These are phyloP conservation scores for Neonothopanus nambi DNA, from an alignment of 1,284 basidiomycete species.

Conservation along the genomic window DNA sequence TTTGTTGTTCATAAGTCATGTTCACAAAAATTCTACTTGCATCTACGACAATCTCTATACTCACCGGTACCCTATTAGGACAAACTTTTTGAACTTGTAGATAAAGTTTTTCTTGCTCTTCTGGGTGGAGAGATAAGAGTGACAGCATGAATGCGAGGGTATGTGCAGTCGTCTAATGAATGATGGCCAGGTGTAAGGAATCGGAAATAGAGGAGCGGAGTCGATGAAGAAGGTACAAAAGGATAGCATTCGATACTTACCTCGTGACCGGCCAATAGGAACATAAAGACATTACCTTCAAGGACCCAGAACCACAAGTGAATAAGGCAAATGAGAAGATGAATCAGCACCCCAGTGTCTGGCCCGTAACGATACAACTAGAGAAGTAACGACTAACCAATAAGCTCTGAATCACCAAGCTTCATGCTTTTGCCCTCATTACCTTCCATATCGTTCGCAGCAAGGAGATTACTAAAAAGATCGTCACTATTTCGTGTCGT, in stretches of 20 bases:
- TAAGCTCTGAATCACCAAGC: slow-evolving; percentile 40
- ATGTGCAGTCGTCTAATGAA: slow-evolving; percentile 29
- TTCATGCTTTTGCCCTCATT: slow-evolving; percentile 33
- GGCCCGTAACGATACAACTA: too few species aligned
- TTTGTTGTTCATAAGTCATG: too few species aligned
- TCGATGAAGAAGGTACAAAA: too few species aligned
- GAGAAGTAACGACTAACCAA: too few species aligned
- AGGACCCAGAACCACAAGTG: too few species aligned
- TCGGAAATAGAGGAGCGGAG: too few species aligned
- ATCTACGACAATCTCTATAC: slow-evolving; percentile 18
- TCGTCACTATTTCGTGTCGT: slow-evolving; percentile 42
- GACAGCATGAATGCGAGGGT: slow-evolving; percentile 12
- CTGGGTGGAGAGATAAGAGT: slow-evolving; percentile 35
- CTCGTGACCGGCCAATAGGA: slow-evolving; percentile 63
- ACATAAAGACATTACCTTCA: slow-evolving; percentile 50
- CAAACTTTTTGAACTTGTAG: slow-evolving; percentile 41
- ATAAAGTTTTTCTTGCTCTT: slow-evolving; percentile 50
- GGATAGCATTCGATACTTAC: slow-evolving; percentile 33
- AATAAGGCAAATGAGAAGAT: too few species aligned
- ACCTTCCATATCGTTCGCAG: slow-evolving; percentile 41
- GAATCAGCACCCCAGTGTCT: too few species aligned
- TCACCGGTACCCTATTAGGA: slow-evolving; percentile 43
- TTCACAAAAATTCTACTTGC: too few species aligned
- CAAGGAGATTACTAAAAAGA: slow-evolving; percentile 54
- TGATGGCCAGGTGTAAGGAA: background rate